Evolutionary conservation across 2,329 filamentous ascomycete genomes (phyloP).

Genomic region (Sarocladium brachiariae): DNA sequence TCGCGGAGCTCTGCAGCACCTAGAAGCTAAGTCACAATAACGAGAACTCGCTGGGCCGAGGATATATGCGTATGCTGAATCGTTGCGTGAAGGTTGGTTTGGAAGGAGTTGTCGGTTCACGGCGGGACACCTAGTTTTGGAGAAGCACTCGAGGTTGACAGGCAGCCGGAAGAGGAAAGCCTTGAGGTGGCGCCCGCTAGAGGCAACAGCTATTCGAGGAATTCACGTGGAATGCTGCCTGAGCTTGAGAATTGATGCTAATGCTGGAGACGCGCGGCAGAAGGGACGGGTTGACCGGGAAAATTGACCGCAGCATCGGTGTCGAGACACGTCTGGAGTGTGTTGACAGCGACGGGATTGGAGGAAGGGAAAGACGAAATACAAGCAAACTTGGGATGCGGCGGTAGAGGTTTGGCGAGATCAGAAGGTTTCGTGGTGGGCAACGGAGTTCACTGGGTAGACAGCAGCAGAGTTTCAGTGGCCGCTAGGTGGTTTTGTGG

Average conservation of each 20-base stretch:
- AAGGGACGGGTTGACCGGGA: neutral
- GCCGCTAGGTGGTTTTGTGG: no score
- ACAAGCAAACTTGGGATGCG: neutral
- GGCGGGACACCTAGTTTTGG: no score
- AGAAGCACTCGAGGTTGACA: neutral
- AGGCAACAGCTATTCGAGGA: neutral
- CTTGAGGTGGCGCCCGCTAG: slow-evolving; percentile 3
- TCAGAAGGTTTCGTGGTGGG: slow-evolving; percentile 8
- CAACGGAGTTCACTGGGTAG: no score
- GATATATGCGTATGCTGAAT: neutral
- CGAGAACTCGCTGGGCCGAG: neutral
- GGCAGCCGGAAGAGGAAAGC: slow-evolving; percentile 5
- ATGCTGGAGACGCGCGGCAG: slow-evolving; percentile 1
- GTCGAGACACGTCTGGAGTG: neutral
- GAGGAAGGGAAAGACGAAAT: neutral
- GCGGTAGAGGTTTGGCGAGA: slow-evolving; percentile 4
- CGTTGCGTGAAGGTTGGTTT: neutral
- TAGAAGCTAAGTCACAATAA: neutral
- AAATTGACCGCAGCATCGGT: neutral
- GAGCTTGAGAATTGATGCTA: no score
- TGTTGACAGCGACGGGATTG: slow-evolving; percentile 1
- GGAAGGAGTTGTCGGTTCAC: neutral
- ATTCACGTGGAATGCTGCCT: neutral
- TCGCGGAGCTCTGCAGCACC: slow-evolving; percentile 1
- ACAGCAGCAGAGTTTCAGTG: neutral